These are phyloP conservation scores for Paramecium primaurelia DNA, from an alignment of 73 alveolate genomes.

Conservation along the genomic window DNA sequence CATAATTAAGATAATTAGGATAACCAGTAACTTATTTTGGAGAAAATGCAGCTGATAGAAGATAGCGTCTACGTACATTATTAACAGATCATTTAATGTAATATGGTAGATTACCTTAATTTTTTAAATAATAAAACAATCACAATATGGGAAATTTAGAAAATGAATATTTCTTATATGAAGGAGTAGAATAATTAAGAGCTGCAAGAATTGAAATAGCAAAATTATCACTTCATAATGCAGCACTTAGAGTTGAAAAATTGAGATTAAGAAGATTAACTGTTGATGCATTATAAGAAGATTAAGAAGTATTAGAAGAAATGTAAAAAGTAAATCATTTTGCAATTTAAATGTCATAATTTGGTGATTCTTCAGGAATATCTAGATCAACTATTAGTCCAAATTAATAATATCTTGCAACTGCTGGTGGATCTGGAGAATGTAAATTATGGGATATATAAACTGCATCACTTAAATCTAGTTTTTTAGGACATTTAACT, in stretches of 20 bases:
- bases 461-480: background rate
- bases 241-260: conserved; percentile 62
- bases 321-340: conserved; percentile 54
- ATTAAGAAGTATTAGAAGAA: conserved; percentile 58
- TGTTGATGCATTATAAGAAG: conserved; percentile 67
- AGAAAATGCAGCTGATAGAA: conserved; percentile 56
- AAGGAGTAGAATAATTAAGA: conserved; percentile 66
- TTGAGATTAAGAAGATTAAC: conserved; percentile 55
- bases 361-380: conserved; percentile 75
- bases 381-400: conserved; percentile 76
- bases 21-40: conserved; percentile 58
- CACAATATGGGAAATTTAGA: conserved; percentile 49
- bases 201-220: conserved; percentile 72
- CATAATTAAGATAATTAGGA: conserved; percentile 52
- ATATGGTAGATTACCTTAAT: conserved; percentile 53
- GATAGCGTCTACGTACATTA: conserved; percentile 51
- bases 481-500: conserved; percentile 60
- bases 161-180: conserved; percentile 74
- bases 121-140: conserved; percentile 8
- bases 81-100: conserved; percentile 51
- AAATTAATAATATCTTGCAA: conserved; percentile 60
- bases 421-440: conserved; percentile 72
- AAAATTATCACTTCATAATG: conserved; percentile 71
- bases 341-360: conserved; percentile 68
- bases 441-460: conserved; percentile 51